phyloP scores from a whole-genome alignment of 2,329 filamentous ascomycete species.

The Penicillium digitatum region DNA sequence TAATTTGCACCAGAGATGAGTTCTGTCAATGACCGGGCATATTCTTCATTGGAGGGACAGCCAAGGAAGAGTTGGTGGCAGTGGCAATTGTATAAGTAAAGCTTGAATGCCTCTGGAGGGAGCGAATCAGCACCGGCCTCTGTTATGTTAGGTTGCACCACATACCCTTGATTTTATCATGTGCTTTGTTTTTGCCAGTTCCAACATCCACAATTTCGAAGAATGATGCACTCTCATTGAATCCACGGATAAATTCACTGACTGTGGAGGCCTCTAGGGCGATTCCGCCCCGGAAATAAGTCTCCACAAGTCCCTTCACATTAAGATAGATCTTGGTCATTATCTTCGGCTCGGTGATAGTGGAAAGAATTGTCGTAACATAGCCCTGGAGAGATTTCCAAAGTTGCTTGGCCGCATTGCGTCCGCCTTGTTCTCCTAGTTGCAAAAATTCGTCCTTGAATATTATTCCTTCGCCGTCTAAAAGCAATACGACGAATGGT shows the following conservation, averaged over 20 bases:
- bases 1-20: constrained; percentile 45
- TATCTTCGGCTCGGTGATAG: constrained; percentile 47
- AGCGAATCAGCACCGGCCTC: constrained; percentile 23
- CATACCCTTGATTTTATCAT: constrained; percentile 49
- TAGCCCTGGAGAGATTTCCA: constrained; percentile 44
- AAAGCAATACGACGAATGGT: constrained; percentile 52
- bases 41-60: constrained; percentile 55
- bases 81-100: constrained; percentile 55
- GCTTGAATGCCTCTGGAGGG: constrained; percentile 50
- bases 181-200: constrained; percentile 42
- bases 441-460: constrained; percentile 51
- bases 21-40: constrained; percentile 51
- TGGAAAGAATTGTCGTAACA: constrained; percentile 39
- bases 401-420: constrained; percentile 51
- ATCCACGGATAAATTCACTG: constrained; percentile 54
- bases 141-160: constrained; percentile 4
- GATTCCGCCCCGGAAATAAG: constrained; percentile 46
- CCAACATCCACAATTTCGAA: constrained; percentile 53
- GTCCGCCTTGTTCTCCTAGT: constrained; percentile 51
- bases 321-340: constrained; percentile 54
- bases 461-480: constrained; percentile 56
- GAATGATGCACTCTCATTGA: constrained; percentile 49
- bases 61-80: constrained; percentile 60
- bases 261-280: constrained; percentile 42
- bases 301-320: constrained; percentile 49